Evolutionary conservation across 768 basidiomycete genomes (phyloP).

Genomic region (Serendipita vermifera): DNA sequence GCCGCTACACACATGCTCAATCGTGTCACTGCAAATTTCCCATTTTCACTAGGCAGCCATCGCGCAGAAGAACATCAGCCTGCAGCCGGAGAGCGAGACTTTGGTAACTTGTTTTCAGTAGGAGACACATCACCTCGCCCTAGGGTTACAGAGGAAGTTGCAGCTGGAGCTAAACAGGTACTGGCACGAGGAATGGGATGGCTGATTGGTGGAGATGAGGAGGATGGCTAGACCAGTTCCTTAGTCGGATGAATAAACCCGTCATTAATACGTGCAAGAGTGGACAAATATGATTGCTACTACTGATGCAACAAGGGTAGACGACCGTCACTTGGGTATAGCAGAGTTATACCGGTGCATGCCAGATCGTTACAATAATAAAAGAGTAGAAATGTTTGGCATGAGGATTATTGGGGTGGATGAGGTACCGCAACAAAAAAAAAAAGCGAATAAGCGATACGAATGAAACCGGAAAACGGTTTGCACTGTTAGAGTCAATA

Average conservation of each 20-base stretch:
- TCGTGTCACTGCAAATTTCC: constrained; percentile 61
- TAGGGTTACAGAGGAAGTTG: constrained; percentile 36
- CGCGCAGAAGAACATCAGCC: constrained; percentile 30
- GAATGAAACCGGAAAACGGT: too few species aligned
- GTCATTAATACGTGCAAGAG: not conserved
- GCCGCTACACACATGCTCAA: constrained; percentile 61
- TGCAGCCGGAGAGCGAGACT: constrained; percentile 23
- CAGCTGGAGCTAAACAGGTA: constrained; percentile 60
- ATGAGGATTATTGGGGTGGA: too few species aligned
- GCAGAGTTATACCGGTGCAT: not conserved
- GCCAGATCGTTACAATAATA: not conserved
- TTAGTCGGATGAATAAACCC: not conserved
- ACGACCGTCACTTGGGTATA: not conserved
- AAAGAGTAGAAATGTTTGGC: constrained; percentile 17
- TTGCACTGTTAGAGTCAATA: too few species aligned
- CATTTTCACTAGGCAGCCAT: constrained; percentile 45
- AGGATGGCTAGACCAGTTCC: not conserved
- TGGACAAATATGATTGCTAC: not conserved
- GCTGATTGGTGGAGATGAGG: constrained; percentile 72
- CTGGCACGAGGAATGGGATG: constrained; percentile 89
- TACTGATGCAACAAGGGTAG: not conserved
- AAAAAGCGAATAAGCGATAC: too few species aligned
- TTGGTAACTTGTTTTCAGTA: constrained; percentile 30
- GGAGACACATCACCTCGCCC: not conserved
- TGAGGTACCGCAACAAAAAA: too few species aligned